These are phyloP conservation scores for Beta vulgaris DNA, from an alignment of 148 eudicot species.

Conservation along the genomic window DNA sequence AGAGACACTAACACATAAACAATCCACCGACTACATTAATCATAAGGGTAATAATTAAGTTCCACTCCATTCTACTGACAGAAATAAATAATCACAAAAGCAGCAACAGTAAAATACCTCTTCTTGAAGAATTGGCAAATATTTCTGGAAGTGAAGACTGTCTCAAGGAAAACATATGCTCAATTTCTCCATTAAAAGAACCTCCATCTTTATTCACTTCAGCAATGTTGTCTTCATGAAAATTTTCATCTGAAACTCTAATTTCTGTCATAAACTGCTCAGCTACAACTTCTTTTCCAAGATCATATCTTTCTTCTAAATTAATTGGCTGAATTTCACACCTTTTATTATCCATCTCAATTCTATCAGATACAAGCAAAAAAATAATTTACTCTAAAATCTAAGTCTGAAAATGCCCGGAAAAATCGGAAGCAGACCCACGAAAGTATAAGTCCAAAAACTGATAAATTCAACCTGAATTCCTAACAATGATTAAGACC, in stretches of 20 bases:
- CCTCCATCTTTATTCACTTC: slow-evolving; percentile 11
- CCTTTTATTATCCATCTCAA: slow-evolving; percentile 26
- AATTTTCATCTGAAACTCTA: slow-evolving; percentile 7
- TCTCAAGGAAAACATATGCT: not conserved
- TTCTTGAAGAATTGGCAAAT: not conserved
- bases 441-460: not conserved
- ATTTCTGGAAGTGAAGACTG: slow-evolving; percentile 18
- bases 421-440: not conserved
- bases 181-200: not conserved
- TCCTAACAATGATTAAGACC: slow-evolving; percentile 9
- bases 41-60: not conserved
- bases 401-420: not conserved
- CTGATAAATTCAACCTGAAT: not conserved
- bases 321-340: not conserved
- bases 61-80: too few species aligned
- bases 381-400: not conserved
- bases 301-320: slow-evolving; percentile 18
- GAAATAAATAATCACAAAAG: not conserved
- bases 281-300: not conserved
- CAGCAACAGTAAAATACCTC: slow-evolving; percentile 18
- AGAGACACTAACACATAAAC: too few species aligned
- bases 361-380: slow-evolving; percentile 7
- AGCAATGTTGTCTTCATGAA: slow-evolving; percentile 1
- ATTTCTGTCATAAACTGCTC: slow-evolving; percentile 9
- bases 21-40: not conserved